Conservation (phyloP, 2,329 filamentous ascomycete species). For the Achaetomium macrosporum region DNA sequence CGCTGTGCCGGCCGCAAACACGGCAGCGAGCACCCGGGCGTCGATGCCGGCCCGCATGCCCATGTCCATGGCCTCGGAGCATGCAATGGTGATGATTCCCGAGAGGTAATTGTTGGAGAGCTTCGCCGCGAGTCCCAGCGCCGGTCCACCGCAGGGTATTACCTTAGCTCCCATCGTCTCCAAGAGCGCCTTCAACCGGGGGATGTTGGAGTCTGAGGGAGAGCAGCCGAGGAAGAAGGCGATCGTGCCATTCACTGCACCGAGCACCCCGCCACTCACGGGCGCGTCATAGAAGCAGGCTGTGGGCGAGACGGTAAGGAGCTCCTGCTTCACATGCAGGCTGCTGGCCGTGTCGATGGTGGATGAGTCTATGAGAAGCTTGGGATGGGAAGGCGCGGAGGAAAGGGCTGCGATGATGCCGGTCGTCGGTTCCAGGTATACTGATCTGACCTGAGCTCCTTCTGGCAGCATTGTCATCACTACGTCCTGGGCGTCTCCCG, state of each 20-base stretch:
- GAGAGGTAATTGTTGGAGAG: conserved; percentile 57
- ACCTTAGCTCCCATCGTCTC: conserved; percentile 47
- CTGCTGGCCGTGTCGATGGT: conserved; percentile 62
- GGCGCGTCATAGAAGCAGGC: conserved; percentile 33
- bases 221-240: conserved; percentile 34
- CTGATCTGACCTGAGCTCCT: conserved; percentile 60
- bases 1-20: conserved; percentile 27
- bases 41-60: conserved; percentile 53
- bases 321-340: conserved; percentile 16
- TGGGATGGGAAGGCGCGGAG: neutral
- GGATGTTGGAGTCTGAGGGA: conserved; percentile 33
- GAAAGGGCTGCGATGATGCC: conserved; percentile 40
- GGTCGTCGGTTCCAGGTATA: conserved; percentile 43
- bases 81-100: conserved; percentile 53
- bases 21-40: conserved; percentile 39
- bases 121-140: conserved; percentile 52
- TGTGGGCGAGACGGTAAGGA: conserved; percentile 30
- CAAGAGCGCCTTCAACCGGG: conserved; percentile 39
- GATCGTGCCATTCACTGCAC: conserved; percentile 31
- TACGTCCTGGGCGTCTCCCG: conserved; percentile 43
- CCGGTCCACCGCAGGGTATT: conserved; percentile 50
- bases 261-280: conserved; percentile 31
- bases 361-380: conserved; percentile 64
- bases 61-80: conserved; percentile 54
- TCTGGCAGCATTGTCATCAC: conserved; percentile 66